Base-by-base conservation (phyloP, 495 filamentous ascomycete genomes). In the Hypoxylon cercidicola region DNA sequence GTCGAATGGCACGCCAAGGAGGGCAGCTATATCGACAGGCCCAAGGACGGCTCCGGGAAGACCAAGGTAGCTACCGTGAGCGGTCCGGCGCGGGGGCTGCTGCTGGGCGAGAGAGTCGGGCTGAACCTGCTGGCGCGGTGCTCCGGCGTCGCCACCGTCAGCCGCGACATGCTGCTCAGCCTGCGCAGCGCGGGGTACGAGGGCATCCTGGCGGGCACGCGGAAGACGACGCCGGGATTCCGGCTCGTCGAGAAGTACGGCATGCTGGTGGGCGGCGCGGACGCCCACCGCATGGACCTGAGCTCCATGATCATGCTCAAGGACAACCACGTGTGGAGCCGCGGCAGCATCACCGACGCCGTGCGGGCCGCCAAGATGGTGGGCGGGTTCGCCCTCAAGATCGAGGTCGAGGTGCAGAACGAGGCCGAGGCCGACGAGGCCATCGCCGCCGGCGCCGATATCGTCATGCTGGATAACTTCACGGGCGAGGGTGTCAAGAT, bases 381-480 rank as follows among this genome's bases (percentile, higher is more conserved):
- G 0, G 93, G 88, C 9, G 96, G 95, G 0, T 98, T 98, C 73
- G 83, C 89, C 13, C 81, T 96, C 15, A 99, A 99, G 82, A 85
- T 99, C 32, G 95, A 99, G 79, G 96, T 99, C 13, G 95, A 99
- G 80, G 93, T 93, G 56, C 88, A 93, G 77, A 90, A 82, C 74
- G 84, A 96, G 75, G 87, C 84, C 60, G 92, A 96, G 75, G 95
- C 95, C 3, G 87, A 97, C 72, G 91, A 96, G 75, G 95, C 95
- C 0, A 92, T 97, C 68, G 84, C 76, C 4, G 93, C 94, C 0
- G 96, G 95, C 3, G 95, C 95, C 1, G 94, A 98, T 81, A 86
- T 98, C 5, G 85, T 99, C 50, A 99, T 99, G 95, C 77, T 99
- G 68, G 95, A 99, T 75, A 99, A 99, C 72, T 98, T 98, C 72